phyloP scores from a whole-genome alignment of 2,329 filamentous ascomycete species.

The Alternaria sp. region DNA sequence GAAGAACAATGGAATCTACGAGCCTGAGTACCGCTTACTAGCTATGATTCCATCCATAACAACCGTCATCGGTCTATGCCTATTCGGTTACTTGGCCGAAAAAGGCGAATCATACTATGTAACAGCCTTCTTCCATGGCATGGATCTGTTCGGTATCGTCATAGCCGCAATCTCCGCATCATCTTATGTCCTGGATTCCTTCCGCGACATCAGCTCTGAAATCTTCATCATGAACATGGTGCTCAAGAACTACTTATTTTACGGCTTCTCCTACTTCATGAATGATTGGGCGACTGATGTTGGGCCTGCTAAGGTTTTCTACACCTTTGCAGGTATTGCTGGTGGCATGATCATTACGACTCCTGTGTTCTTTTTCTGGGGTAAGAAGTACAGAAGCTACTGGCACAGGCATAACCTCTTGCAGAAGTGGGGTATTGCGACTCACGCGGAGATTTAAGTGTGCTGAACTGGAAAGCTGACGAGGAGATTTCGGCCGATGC shows the following conservation, averaged over 20 bases:
- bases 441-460: conserved; percentile 42
- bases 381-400: conserved; percentile 48
- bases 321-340: conserved; percentile 47
- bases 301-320: conserved; percentile 52
- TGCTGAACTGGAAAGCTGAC: not conserved
- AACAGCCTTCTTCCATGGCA: conserved; percentile 47
- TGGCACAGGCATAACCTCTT: conserved; percentile 48
- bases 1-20: conserved; percentile 62
- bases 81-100: conserved; percentile 50
- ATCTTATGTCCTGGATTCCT: conserved; percentile 53
- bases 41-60: conserved; percentile 44
- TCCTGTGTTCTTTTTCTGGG: conserved; percentile 48
- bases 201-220: conserved; percentile 54
- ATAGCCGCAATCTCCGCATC: conserved; percentile 45
- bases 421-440: conserved; percentile 46
- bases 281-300: conserved; percentile 53
- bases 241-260: conserved; percentile 58
- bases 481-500: not conserved
- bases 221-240: conserved; percentile 57
- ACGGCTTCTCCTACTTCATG: conserved; percentile 55
- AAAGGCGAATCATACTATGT: conserved; percentile 35
- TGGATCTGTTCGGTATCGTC: conserved; percentile 48
- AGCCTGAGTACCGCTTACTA: conserved; percentile 62
- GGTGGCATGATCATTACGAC: conserved; percentile 39
- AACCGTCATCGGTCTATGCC: conserved; percentile 51